Evolutionary conservation across 2,329 filamentous ascomycete species (phyloP).

Genomic region (Ophiostoma ulmi): DNA sequence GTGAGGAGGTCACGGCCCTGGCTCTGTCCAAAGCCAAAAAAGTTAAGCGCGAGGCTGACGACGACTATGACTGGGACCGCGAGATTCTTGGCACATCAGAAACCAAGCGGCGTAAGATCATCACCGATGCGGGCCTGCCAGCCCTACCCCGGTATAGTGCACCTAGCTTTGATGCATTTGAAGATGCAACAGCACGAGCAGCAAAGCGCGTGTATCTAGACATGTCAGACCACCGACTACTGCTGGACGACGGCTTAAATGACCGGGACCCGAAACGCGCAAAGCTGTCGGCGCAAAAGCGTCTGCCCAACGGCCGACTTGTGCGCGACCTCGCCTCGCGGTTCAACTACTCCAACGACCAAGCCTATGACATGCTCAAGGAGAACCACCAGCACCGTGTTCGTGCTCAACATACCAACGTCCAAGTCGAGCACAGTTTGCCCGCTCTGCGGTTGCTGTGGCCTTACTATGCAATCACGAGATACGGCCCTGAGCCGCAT

Average conservation of each 20-base stretch:
- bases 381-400: slow-evolving; percentile 97
- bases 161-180: slow-evolving; percentile 75
- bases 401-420: slow-evolving; percentile 81
- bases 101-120: slow-evolving; percentile 59
- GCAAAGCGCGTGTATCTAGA: slow-evolving; percentile 78
- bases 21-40: slow-evolving; percentile 37
- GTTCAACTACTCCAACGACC: slow-evolving; percentile 95
- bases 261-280: slow-evolving; percentile 58
- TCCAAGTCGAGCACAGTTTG: slow-evolving; percentile 90
- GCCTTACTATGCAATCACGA: slow-evolving; percentile 89
- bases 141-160: slow-evolving; percentile 56
- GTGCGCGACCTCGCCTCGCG: slow-evolving; percentile 70
- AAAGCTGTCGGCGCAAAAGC: slow-evolving; percentile 51
- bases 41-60: slow-evolving; percentile 38
- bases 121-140: slow-evolving; percentile 50
- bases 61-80: slow-evolving; percentile 59
- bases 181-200: slow-evolving; percentile 64
- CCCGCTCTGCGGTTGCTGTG: slow-evolving; percentile 87
- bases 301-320: slow-evolving; percentile 62
- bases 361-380: slow-evolving; percentile 91
- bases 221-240: slow-evolving; percentile 78
- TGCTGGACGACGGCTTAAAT: slow-evolving; percentile 71
- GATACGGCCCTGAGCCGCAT: slow-evolving; percentile 62
- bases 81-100: slow-evolving; percentile 47
- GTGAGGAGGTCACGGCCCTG: slow-evolving; percentile 27